Percentiles rank a stretch among this genome's conserved stretches.
phyloP scores from a whole-genome alignment of 106 monocot genomes.

The Phalaenopsis equestris region DNA sequence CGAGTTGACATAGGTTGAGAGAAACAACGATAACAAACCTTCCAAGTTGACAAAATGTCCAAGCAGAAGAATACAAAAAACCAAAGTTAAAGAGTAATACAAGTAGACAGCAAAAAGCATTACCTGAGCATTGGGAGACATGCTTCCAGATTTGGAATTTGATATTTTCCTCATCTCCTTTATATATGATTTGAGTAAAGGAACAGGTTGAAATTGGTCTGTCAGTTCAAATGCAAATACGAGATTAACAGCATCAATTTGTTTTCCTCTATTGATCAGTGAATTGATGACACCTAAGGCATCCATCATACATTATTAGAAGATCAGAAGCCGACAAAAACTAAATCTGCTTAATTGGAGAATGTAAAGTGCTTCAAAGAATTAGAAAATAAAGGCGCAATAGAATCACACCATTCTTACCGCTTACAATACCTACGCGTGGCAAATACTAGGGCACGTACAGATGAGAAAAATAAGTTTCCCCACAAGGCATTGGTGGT shows the following conservation, averaged over 20 bases:
- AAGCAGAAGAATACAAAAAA: background rate
- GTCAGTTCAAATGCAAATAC: slow-evolving; percentile 80
- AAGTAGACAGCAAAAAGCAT: slow-evolving; percentile 9
- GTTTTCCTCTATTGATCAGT: slow-evolving; percentile 59
- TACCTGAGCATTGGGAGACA: slow-evolving; percentile 62
- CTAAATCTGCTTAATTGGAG: background rate
- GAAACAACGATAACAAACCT: background rate
- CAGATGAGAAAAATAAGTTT: too few species aligned
- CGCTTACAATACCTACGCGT: too few species aligned
- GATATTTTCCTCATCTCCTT: slow-evolving; percentile 61
- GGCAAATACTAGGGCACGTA: too few species aligned
- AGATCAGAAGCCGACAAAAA: background rate
- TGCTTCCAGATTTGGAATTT: slow-evolving; percentile 48
- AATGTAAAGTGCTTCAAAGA: background rate
- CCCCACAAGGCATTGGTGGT: too few species aligned
- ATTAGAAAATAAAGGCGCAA: background rate
- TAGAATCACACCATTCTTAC: too few species aligned
- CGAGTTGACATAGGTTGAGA: too few species aligned
- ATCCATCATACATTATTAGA: background rate
- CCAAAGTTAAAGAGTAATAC: background rate
- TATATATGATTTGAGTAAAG: slow-evolving; percentile 74
- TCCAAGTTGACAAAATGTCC: background rate
- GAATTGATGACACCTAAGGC: slow-evolving; percentile 52
- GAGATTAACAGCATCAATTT: slow-evolving; percentile 83
- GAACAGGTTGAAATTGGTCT: slow-evolving; percentile 60